These are phyloP conservation scores for Marsdenia floribunda DNA, from an alignment of 257 asterid species.

Conservation along the genomic window DNA sequence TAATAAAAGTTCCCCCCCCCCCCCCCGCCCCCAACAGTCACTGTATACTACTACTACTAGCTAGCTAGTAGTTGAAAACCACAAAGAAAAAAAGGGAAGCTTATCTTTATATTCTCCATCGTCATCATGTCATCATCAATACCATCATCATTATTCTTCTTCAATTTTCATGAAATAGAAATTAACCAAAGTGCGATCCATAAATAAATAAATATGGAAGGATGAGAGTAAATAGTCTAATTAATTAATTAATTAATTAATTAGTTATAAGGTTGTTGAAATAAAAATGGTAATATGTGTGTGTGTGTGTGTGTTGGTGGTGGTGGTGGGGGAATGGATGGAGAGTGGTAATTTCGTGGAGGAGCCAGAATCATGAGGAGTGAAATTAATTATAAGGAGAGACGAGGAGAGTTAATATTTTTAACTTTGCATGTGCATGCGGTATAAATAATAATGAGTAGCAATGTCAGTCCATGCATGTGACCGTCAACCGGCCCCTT, in stretches of 20 bases:
- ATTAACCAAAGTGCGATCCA: conserved; percentile 4
- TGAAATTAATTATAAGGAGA: not conserved
- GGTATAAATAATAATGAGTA: conserved; percentile 29
- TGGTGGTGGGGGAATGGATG: not conserved
- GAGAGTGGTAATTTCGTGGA: not conserved
- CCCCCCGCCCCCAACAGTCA: too few species aligned
- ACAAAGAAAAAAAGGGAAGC: too few species aligned
- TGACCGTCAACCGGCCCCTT: conserved; percentile 9
- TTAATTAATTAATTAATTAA: not conserved
- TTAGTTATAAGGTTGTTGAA: too few species aligned
- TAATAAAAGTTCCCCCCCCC: not conserved
- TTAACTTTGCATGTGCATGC: conserved; percentile 31
- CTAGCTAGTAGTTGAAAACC: not conserved
- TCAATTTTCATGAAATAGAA: not conserved
- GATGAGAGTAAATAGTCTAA: too few species aligned
- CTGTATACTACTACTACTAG: not conserved
- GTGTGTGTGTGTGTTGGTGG: too few species aligned
- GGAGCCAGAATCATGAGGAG: not conserved
- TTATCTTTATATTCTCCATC: conserved; percentile 20
- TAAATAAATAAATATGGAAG: not conserved
- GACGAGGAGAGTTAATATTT: not conserved
- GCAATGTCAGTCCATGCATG: conserved; percentile 46
- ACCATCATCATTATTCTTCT: conserved; percentile 19
- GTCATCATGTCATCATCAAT: conserved; percentile 57
- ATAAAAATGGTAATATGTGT: too few species aligned